phyloP scores from a whole-genome alignment of 1,139 yeast species.

The Debaryomyces nepalensis region DNA sequence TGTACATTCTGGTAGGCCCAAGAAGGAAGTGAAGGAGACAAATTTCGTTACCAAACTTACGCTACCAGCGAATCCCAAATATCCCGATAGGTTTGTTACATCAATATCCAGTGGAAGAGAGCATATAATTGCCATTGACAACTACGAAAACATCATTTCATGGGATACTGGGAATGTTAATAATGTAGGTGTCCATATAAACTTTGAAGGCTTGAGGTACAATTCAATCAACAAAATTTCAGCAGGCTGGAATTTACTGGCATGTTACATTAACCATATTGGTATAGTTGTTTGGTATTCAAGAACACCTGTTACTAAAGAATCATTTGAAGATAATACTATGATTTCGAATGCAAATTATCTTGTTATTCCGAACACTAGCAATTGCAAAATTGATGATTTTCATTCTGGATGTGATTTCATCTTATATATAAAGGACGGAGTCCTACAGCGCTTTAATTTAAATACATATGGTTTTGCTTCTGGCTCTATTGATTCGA shows the following conservation, averaged over 20 bases:
- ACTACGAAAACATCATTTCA: constrained; percentile 54
- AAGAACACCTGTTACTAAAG: constrained; percentile 39
- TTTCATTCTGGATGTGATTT: constrained; percentile 59
- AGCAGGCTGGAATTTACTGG: constrained; percentile 74
- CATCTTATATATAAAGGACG: constrained; percentile 55
- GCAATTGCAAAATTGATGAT: constrained; percentile 49
- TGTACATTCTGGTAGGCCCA: constrained; percentile 8
- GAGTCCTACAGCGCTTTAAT: constrained; percentile 48
- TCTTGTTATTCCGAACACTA: constrained; percentile 45
- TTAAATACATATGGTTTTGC: constrained; percentile 8
- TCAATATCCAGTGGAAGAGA: constrained; percentile 68
- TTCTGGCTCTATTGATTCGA: constrained; percentile 11
- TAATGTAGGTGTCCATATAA: constrained; percentile 51
- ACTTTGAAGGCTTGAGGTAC: constrained; percentile 32
- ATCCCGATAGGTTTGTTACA: constrained; percentile 34
- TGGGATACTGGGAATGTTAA: constrained; percentile 62
- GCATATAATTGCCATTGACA: constrained; percentile 67
- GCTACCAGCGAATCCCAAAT: constrained; percentile 26
- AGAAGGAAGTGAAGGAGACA: constrained; percentile 27
- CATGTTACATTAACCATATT: constrained; percentile 51
- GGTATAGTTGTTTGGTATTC: constrained; percentile 68
- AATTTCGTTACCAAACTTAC: constrained; percentile 34
- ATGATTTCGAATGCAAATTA: constrained; percentile 39
- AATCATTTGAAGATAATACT: constrained; percentile 24
- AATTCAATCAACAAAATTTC: constrained; percentile 41